A percentile compares a stretch with the other conserved stretches of the same genome.
These are phyloP conservation scores for Leptodermis oblonga DNA, from an alignment of 257 asterid species.

Conservation along the genomic window DNA sequence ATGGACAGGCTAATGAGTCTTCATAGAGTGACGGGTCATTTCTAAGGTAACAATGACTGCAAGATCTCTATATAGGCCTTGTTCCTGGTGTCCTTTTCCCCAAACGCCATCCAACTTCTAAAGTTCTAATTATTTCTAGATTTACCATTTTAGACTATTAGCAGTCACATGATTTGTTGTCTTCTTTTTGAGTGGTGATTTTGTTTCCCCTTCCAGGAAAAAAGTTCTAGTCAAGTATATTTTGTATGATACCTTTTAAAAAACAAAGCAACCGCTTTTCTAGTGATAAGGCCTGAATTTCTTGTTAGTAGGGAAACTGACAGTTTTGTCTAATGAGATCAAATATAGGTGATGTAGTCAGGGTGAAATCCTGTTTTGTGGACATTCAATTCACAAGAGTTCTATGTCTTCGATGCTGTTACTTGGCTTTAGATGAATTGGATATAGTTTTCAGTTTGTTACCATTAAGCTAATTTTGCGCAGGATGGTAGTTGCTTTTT, in stretches of 20 bases:
- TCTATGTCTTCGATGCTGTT: not conserved
- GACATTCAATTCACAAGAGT: not conserved
- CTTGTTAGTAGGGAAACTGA: not conserved
- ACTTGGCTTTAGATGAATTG: not conserved
- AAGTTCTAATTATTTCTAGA: not conserved
- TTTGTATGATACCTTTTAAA: not conserved
- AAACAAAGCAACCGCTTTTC: not conserved
- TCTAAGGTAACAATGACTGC: not conserved
- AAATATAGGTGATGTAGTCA: not conserved
- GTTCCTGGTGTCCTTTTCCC: not conserved
- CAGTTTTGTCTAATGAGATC: not conserved
- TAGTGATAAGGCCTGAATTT: not conserved
- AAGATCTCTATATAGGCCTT: not conserved
- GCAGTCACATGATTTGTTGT: not conserved
- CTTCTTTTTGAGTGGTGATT: not conserved
- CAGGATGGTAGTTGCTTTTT: not conserved
- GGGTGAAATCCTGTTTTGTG: not conserved
- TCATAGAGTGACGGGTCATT: not conserved
- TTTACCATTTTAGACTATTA: not conserved
- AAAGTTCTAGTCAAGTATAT: not conserved
- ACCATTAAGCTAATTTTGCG: not conserved
- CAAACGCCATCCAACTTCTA: not conserved
- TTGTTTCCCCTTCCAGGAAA: not conserved
- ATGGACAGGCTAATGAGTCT: not conserved
- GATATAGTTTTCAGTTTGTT: not conserved